Evolutionary conservation across 257 asterid species (phyloP), one percentile per base, ranked within the genome.

Genomic region (Forsythia viridissima): DNA sequence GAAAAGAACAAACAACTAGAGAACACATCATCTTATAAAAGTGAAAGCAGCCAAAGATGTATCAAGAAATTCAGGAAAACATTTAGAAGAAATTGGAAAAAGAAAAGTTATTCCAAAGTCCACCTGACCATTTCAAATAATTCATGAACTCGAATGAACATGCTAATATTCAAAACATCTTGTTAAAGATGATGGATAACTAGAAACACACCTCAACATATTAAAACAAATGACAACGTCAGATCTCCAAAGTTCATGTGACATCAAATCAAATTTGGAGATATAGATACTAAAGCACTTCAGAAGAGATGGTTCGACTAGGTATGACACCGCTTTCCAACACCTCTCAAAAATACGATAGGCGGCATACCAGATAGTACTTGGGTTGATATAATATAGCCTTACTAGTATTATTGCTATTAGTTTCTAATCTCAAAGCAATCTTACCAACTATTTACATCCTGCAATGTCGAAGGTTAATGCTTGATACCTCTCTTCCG

Each of bases 401-500:
- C 96, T 90, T 84, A 80, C 81, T 86, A 88, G 85, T 81, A 87
- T 81, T 85, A 88, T 83, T 87, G 87, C 88, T 85, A 88, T 91
- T 84, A 89, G 91, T 81, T 89, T 91, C 93, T 84, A 84, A 98
- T 92, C 99, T 87, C 90, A 72, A 93, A 92, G 97, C 97, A 93
- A 89, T 93, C 99, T 96, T 96, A 96, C 99, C 97, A 90, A 93
- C 99, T 90, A 93, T 88, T 85, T 87, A 89, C 91, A 89, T 89
- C 97, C 96, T 83, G 96, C 96, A 91, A 87, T 88, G 92, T 87
- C 87, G 93, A 90, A 94, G 96, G 88, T 86, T 87, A 93, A 91
- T 84, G 97, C 97, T 90, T 84, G 93, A 88, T 92, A 93, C 97
- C 97, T 96, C 97, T 92, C 97, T 91, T 92, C 96, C 77, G 92